Percentiles rank a stretch among this genome's conserved stretches.
These are phyloP conservation scores for Heimioporus retisporus DNA, from an alignment of 1,284 basidiomycete genomes.

Conservation along the genomic window DNA sequence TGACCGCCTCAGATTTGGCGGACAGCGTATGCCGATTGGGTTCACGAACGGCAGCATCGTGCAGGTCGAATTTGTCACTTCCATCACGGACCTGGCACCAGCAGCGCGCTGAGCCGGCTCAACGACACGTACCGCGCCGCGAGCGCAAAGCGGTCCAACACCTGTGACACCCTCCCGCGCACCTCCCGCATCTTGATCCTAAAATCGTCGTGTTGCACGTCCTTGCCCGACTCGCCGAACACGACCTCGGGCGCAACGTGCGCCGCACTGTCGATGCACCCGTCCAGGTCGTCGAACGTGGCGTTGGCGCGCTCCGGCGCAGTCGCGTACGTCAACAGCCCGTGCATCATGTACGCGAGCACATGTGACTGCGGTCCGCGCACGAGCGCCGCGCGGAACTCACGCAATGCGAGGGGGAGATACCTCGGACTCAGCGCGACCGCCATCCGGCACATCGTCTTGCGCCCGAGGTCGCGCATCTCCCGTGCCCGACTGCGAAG, in stretches of 20 bases:
- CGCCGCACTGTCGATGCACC: conserved; percentile 82
- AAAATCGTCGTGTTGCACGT: conserved; percentile 92
- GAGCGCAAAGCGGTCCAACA: conserved; percentile 87
- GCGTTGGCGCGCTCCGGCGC: conserved; percentile 59
- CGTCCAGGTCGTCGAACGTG: conserved; percentile 76
- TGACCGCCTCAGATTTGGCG: conserved; percentile 83
- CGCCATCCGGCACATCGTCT: conserved; percentile 88
- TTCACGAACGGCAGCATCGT: conserved; percentile 83
- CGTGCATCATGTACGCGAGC: conserved; percentile 88
- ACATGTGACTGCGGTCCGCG: conserved; percentile 97
- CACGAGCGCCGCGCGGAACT: conserved; percentile 85
- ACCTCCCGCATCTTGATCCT: conserved; percentile 97
- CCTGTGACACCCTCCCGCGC: conserved; percentile 80
- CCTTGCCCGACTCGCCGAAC: conserved; percentile 95
- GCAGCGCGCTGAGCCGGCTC: conserved; percentile 78
- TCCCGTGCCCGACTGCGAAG: conserved; percentile 95
- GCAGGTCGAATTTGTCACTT: conserved; percentile 87
- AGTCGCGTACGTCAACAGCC: conserved; percentile 86
- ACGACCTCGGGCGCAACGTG: conserved; percentile 93
- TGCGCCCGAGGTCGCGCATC: conserved; percentile 90
- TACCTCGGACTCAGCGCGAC: conserved; percentile 81
- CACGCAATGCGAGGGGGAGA: conserved; percentile 81
- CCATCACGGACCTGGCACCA: conserved; percentile 91
- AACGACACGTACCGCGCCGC: conserved; percentile 85
- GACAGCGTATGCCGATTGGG: conserved; percentile 94